These are phyloP conservation scores for Berkeleyomyces basicola DNA, from an alignment of 2,329 filamentous ascomycete species.

Conservation along the genomic window DNA sequence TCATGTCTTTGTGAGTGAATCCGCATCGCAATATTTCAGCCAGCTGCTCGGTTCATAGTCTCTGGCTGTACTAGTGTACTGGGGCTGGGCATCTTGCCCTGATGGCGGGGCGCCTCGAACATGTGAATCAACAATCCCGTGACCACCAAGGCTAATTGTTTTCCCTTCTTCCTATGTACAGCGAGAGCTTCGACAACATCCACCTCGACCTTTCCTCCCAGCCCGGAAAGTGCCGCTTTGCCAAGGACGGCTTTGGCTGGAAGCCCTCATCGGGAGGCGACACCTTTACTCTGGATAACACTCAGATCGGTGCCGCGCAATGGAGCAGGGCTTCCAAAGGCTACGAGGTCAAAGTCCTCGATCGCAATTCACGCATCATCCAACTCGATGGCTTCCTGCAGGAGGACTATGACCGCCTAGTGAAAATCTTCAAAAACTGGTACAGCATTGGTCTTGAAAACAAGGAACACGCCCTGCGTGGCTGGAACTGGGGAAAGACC, in stretches of 20 bases:
- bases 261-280: constrained; percentile 76
- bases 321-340: constrained; percentile 91
- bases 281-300: constrained; percentile 81
- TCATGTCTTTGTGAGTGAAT: constrained; percentile 11
- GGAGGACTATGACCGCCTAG: constrained; percentile 82
- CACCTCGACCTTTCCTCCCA: constrained; percentile 90
- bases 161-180: constrained; percentile 18
- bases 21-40: neutral
- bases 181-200: constrained; percentile 93
- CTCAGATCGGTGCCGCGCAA: constrained; percentile 71
- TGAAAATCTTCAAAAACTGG: constrained; percentile 94
- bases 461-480: constrained; percentile 84
- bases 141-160: neutral
- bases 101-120: neutral
- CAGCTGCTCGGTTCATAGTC: neutral
- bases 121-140: neutral
- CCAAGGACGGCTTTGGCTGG: constrained; percentile 90
- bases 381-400: constrained; percentile 91
- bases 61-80: too few relatives aligned
- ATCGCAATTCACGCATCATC: constrained; percentile 67
- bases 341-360: constrained; percentile 82
- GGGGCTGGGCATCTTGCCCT: neutral
- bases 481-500: constrained; percentile 99
- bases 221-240: constrained; percentile 82
- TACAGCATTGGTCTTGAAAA: constrained; percentile 86